Percentiles rank a stretch among this genome's conserved stretches.
Conservation (phyloP, 768 basidiomycete species). For the Podaxis carcinomalis region DNA sequence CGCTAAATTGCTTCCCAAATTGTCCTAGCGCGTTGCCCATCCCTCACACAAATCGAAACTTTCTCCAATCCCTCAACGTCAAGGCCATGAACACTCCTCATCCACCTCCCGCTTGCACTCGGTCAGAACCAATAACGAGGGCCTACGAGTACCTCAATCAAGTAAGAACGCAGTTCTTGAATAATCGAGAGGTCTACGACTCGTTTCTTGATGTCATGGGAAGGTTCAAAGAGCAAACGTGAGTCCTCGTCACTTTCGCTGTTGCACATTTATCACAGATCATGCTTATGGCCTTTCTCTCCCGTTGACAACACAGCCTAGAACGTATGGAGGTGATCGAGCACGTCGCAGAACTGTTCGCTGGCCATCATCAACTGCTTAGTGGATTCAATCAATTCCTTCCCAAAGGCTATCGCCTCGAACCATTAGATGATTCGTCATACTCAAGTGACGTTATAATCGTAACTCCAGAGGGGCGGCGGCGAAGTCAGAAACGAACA, state of each 20-base stretch:
- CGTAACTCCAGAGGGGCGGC: slow-evolving; percentile 10
- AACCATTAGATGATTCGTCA: slow-evolving; percentile 10
- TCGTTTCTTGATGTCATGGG: slow-evolving; percentile 10
- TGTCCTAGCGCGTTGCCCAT: not conserved
- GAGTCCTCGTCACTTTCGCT: not conserved
- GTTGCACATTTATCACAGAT: not conserved
- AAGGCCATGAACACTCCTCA: slow-evolving; percentile 7
- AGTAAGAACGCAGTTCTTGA: slow-evolving; percentile 9
- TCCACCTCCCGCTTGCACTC: not conserved
- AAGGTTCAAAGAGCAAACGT: slow-evolving; percentile 10
- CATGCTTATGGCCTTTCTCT: not conserved
- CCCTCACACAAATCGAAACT: not conserved
- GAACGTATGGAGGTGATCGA: slow-evolving; percentile 12
- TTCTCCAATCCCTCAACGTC: not conserved
- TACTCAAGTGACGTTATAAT: slow-evolving; percentile 4
- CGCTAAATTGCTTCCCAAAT: slow-evolving; percentile 8
- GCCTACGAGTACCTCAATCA: slow-evolving; percentile 11
- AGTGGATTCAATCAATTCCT: slow-evolving; percentile 12
- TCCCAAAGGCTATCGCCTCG: slow-evolving; percentile 11
- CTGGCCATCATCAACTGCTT: slow-evolving; percentile 10
- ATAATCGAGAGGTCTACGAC: slow-evolving; percentile 9
- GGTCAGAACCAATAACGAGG: not conserved
- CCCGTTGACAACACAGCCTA: not conserved
- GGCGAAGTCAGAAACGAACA: not conserved
- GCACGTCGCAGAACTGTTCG: slow-evolving; percentile 10